Evolutionary conservation across 2,329 filamentous ascomycete genomes (phyloP), one percentile per base, ranked within the genome.

Genomic region (Phyllosticta ampelicida): DNA sequence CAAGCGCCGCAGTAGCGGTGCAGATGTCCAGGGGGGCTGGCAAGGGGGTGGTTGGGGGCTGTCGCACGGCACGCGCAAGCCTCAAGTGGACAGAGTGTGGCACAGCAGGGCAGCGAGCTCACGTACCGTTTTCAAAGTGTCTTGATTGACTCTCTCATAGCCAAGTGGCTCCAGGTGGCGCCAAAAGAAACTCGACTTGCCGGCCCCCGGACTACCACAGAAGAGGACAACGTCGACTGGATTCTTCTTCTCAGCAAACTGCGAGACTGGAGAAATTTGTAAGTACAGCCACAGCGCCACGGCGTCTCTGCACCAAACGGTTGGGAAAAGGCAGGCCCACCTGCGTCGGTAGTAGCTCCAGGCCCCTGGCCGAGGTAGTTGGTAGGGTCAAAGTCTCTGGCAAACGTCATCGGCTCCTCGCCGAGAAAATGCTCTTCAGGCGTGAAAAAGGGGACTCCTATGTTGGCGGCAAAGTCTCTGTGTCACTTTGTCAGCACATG

Each of bases 171-270:
- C 79, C 36, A 97, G 75, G 62, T 87, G 76, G 61, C 80, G 84
- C 83, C 86, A 89, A 73, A 86, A 96, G 67, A 94, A 96, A 0
- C 90, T 92, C 48, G 89, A 95, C 73, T 99, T 97, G 18, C 94
- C 94, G 2, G 90, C 84, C 1, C 89, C 91, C 0, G 94, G 94
- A 53, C 88, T 89, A 1, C 94, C 94, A 67, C 89, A 92, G 69
- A 95, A 89, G 8, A 97, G 72, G 21, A 97, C 82, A 13, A 97
- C 76, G 58, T 96, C 91, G 62, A 84, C 71, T 5, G 80, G 70
- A 65, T 86, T 83, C 55, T 77, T 80, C 73, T 85, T 89, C 23
- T 26, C 23, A 52, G 80, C 76, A 62, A 82, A 76, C 6, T 68
- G 61, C 50, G 62, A 66, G 61, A 61, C 70, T 67, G 29, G 53